Evolutionary conservation across 768 basidiomycete genomes (phyloP).

Genomic region (Phanerochaete carnosa): DNA sequence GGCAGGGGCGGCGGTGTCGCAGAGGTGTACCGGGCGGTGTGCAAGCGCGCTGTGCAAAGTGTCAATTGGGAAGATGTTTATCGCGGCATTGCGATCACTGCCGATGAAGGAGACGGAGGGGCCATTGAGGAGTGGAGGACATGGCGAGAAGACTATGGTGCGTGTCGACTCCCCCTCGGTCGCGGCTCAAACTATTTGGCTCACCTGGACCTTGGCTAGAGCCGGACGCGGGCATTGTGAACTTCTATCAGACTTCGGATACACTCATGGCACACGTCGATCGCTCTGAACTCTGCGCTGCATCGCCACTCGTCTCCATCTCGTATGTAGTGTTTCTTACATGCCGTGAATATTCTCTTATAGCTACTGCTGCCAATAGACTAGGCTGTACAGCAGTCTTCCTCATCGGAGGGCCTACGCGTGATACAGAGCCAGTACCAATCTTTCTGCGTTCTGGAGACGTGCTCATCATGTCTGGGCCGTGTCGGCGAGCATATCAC

Average conservation of each 20-base stretch:
- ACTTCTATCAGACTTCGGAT: slow-evolving; percentile 91
- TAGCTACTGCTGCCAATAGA: slow-evolving; percentile 35
- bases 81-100: slow-evolving; percentile 24
- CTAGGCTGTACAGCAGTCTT: slow-evolving; percentile 89
- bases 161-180: background rate
- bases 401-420: slow-evolving; percentile 80
- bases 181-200: background rate
- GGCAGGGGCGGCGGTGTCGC: slow-evolving; percentile 62
- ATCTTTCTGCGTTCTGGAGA: slow-evolving; percentile 91
- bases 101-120: slow-evolving; percentile 48
- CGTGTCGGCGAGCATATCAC: slow-evolving; percentile 88
- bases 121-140: slow-evolving; percentile 44
- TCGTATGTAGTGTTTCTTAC: slow-evolving; percentile 55
- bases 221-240: slow-evolving; percentile 95
- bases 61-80: slow-evolving; percentile 76
- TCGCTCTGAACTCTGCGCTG: slow-evolving; percentile 90
- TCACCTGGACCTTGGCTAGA: slow-evolving; percentile 41
- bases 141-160: slow-evolving; percentile 83
- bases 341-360: too few relatives aligned
- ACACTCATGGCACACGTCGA: slow-evolving; percentile 98
- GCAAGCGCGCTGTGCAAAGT: slow-evolving; percentile 53
- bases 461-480: slow-evolving; percentile 90
- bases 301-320: slow-evolving; percentile 89
- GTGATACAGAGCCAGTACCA: slow-evolving; percentile 72
- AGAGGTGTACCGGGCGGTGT: slow-evolving; percentile 50